Percentiles rank a stretch among this genome's conserved stretches.
Conservation (phyloP, 192 early-diverging fungal genomes). For the Rhizophagus sp. region DNA sequence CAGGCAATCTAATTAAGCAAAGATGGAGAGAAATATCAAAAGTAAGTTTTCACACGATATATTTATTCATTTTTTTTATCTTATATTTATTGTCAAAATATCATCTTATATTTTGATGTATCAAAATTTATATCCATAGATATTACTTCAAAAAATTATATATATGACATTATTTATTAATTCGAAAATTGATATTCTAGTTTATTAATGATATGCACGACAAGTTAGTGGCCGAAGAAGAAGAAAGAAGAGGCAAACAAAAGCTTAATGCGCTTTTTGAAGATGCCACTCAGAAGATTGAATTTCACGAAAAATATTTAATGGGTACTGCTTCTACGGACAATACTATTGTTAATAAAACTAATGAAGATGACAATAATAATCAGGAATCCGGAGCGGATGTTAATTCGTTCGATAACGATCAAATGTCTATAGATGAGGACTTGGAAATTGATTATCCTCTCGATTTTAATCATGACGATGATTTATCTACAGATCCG, state of each 20-base stretch:
- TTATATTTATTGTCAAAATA: slow-evolving; percentile 44
- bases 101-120: slow-evolving; percentile 42
- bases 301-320: slow-evolving; percentile 29
- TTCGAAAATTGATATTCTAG: slow-evolving; percentile 11
- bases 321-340: slow-evolving; percentile 12
- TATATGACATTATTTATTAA: slow-evolving; percentile 4
- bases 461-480: slow-evolving; percentile 33
- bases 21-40: slow-evolving; percentile 77
- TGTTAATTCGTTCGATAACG: background rate
- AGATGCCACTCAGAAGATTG: slow-evolving; percentile 29
- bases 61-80: background rate
- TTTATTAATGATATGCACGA: slow-evolving; percentile 27
- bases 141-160: slow-evolving; percentile 2
- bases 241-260: slow-evolving; percentile 32
- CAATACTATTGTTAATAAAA: slow-evolving; percentile 40
- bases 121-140: slow-evolving; percentile 14
- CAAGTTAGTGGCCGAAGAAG: slow-evolving; percentile 17
- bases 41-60: slow-evolving; percentile 32
- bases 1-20: slow-evolving; percentile 62
- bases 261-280: slow-evolving; percentile 30
- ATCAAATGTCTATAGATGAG: slow-evolving; percentile 12
- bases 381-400: slow-evolving; percentile 15
- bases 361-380: slow-evolving; percentile 35
- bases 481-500: slow-evolving; percentile 9
- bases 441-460: slow-evolving; percentile 28